Base-by-base conservation (phyloP, 345 rosid species). In the Xanthoceras sorbifolium region DNA sequence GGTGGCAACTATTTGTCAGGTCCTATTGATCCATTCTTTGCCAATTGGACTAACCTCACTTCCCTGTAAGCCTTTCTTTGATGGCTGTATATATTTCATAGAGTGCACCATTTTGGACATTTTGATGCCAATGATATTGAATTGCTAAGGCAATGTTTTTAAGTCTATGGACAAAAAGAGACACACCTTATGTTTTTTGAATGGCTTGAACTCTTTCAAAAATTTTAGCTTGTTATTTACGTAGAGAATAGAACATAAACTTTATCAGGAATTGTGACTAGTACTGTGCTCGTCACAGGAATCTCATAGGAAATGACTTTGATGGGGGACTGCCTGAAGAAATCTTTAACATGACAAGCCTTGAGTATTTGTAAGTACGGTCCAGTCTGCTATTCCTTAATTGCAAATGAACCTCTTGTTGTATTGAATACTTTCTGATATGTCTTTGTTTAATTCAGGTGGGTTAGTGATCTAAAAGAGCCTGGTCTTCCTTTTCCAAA, bases 1-100 rank as follows among this genome's bases (percentile, higher is more conserved):
- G 55, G 22, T 31, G 81, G 77, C 32, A 73, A 78, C 60, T 5
- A 31, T 28, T 42, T 78, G 61, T 18, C 20, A 29, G 77, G 77
- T 25, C 2, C 1, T 61, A 73, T 78, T 9, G 77, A 62, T 54
- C 6, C 6, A 3, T 78, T 72, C 77, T 48, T 69, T 28, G 14
- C 57, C 5, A 46, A 59, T 1, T 78, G 73, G 77, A 18, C 40
- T 2, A 61, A 78, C 1, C 77, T 78, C 63, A 57, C 4, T 29
- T 0, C 0, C 0, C 36, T 73, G 77, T 78, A 78, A 72, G 77
- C 32, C 54, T 48, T 46, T 48, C 46, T 48, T 48, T 48, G 54
- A 48, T 48, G 54, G 20, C 1, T 0, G 54, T 42, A 42, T 0
- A 12, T 46, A 10, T 11, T 0, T 3, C 2, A 40, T 40, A 40